These are phyloP conservation scores for Nematocida minor DNA, from an alignment of 371 early-diverging fungal genomes.

Conservation along the genomic window DNA sequence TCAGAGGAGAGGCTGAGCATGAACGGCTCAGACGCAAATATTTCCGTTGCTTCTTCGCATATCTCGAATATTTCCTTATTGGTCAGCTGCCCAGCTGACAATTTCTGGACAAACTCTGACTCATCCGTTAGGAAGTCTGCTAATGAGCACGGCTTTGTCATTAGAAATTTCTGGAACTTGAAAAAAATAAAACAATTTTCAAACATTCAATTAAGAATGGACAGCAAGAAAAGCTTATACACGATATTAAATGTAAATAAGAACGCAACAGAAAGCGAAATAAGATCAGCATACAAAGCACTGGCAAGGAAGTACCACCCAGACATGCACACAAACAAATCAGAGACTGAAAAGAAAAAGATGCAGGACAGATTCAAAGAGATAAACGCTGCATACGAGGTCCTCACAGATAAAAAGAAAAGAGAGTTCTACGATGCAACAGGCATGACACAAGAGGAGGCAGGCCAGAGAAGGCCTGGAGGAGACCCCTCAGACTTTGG, in stretches of 20 bases:
- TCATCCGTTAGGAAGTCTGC: neutral
- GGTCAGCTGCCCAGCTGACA: neutral
- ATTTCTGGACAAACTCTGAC: neutral
- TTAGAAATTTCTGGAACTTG: constrained; percentile 35
- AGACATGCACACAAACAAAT: constrained; percentile 75
- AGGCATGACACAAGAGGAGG: constrained; percentile 17
- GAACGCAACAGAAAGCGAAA: constrained; percentile 73
- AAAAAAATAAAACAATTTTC: constrained; percentile 14
- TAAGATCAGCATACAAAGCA: constrained; percentile 90
- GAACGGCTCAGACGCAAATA: constrained; percentile 52
- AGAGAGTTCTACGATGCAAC: constrained; percentile 30
- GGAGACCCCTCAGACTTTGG: neutral
- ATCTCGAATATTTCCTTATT: constrained; percentile 16
- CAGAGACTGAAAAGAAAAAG: constrained; percentile 75
- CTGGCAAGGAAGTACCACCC: constrained; percentile 83
- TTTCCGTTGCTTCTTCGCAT: constrained; percentile 17
- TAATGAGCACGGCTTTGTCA: neutral
- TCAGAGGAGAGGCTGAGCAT: constrained; percentile 47
- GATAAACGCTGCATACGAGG: constrained; percentile 38
- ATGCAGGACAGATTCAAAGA: constrained; percentile 71
- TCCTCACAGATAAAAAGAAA: constrained; percentile 24
- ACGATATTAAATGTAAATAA: constrained; percentile 74
- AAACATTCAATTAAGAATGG: constrained; percentile 22
- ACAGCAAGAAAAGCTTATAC: constrained; percentile 53
- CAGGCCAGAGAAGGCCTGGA: neutral